Base-by-base conservation (phyloP, 345 rosid species). In the Eucalyptus sp. region DNA sequence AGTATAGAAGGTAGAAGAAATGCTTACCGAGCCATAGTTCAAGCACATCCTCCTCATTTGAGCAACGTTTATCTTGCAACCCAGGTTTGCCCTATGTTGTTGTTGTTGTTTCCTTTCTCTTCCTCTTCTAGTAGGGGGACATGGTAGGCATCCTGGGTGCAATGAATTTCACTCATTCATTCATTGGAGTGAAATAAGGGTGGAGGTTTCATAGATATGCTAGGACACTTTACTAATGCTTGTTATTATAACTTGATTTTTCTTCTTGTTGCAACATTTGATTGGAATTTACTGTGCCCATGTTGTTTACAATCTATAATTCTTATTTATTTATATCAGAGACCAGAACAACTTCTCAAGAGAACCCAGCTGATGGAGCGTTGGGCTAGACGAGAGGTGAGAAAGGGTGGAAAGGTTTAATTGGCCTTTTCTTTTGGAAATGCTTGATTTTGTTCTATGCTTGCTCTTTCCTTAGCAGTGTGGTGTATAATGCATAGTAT, bases 331-430 rank as follows among this genome's bases (percentile, higher is more conserved):
- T 43, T 84, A 83, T 89, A n/a, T 87, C 90, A 98, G 99, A 96
- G 99, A 91, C 99, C 99, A 88, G 99, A 98, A 79, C 99, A 97
- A 93, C 99, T 98, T 92, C 89, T 98, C 90, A 96, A 94, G 92
- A 96, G 99, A 92, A 96, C 98, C 89, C 98, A 96, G 88, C 94
- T 98, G 85, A 98, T 94, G 99, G 99, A 98, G 92, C 97, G 97
- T 86, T 98, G 99, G 99, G 99, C 99, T 89, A 96, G 99, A 92
- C 95, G 98, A 97, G 99, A 98, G 99, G 99, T 98, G 95, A 89
- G 88, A 58, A 80, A 58, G 25, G 16, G 41, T 12, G 46, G 44
- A 71, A 64, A 54, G 43, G 20, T 84, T 54, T n/a, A 50, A 85
- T 76, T 20, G 83, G 48, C 51, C 5, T 71, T 86, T 31, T 86